A percentile compares a stretch with the other conserved stretches of the same genome.
phyloP scores from a whole-genome alignment of 495 filamentous ascomycete species.

The Penicillium paxilli region DNA sequence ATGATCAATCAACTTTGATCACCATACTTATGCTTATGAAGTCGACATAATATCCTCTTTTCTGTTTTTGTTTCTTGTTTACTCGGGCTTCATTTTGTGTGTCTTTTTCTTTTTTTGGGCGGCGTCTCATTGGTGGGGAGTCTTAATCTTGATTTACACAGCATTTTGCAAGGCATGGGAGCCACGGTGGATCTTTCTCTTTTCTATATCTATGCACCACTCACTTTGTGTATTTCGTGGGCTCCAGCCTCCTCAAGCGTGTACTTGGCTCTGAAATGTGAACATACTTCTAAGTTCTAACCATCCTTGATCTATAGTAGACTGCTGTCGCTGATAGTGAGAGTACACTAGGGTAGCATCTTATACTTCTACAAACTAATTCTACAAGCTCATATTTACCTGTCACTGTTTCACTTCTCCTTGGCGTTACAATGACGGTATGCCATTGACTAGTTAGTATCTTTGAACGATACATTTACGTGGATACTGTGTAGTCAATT shows the following conservation, averaged over 20 bases:
- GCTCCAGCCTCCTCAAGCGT: background rate
- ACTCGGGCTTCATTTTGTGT: slow-evolving; percentile 1
- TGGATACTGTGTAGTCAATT: too few relatives aligned
- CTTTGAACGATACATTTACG: too few relatives aligned
- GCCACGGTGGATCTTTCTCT: slow-evolving; percentile 21
- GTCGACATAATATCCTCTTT: background rate
- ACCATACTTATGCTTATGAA: background rate
- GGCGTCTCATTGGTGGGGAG: slow-evolving; percentile 20
- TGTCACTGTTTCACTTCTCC: too few relatives aligned
- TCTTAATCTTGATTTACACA: slow-evolving; percentile 16
- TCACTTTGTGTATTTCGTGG: slow-evolving; percentile 1
- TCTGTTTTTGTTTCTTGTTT: background rate
- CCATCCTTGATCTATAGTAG: too few relatives aligned
- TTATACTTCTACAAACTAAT: too few relatives aligned
- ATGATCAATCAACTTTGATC: slow-evolving; percentile 1
- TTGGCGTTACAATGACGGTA: too few relatives aligned
- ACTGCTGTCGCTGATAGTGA: too few relatives aligned
- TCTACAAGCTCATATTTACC: too few relatives aligned
- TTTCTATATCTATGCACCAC: slow-evolving; percentile 4
- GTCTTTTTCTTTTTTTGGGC: too few relatives aligned
- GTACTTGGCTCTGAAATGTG: slow-evolving; percentile 6
- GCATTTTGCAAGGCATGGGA: slow-evolving; percentile 29
- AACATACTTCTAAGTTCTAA: slow-evolving; percentile 14
- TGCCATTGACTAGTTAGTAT: too few relatives aligned
- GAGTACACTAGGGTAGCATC: too few relatives aligned